These are phyloP conservation scores for Stephanodiscus minutulus DNA, from an alignment of 108 stramenopile species.

Conservation along the genomic window DNA sequence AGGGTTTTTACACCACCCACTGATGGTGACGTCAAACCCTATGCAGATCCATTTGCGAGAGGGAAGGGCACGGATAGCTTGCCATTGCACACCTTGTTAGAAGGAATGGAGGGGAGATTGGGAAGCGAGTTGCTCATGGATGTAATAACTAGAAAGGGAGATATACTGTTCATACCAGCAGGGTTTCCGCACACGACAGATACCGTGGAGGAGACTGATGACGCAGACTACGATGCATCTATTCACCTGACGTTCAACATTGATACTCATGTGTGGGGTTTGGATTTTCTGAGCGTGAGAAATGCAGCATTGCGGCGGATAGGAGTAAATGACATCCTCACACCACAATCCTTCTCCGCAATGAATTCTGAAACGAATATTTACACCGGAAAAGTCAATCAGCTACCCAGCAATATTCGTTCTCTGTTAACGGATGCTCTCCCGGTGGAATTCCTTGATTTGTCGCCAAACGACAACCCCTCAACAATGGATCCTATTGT, in stretches of 20 bases:
- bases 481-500: constrained; percentile 40
- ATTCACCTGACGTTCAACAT: constrained; percentile 91
- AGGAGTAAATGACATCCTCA: constrained; percentile 51
- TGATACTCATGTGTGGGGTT: constrained; percentile 93
- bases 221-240: constrained; percentile 54
- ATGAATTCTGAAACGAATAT: constrained; percentile 59
- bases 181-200: constrained; percentile 94
- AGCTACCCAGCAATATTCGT: constrained; percentile 54
- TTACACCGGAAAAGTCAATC: constrained; percentile 67
- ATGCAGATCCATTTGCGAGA: constrained; percentile 86
- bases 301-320: constrained; percentile 60
- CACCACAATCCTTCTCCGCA: constrained; percentile 15
- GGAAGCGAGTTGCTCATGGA: constrained; percentile 59
- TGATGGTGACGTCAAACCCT: constrained; percentile 64
- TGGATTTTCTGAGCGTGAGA: constrained; percentile 79
- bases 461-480: constrained; percentile 23
- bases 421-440: constrained; percentile 57
- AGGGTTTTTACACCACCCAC: constrained; percentile 67
- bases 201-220: constrained; percentile 49
- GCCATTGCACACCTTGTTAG: constrained; percentile 65
- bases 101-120: constrained; percentile 45
- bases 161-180: constrained; percentile 89
- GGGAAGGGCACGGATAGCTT: constrained; percentile 86
- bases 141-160: constrained; percentile 65
- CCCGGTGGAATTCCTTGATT: constrained; percentile 66